phyloP scores from a whole-genome alignment of 805 yeast genomes.

The Yarrowia sp. region DNA sequence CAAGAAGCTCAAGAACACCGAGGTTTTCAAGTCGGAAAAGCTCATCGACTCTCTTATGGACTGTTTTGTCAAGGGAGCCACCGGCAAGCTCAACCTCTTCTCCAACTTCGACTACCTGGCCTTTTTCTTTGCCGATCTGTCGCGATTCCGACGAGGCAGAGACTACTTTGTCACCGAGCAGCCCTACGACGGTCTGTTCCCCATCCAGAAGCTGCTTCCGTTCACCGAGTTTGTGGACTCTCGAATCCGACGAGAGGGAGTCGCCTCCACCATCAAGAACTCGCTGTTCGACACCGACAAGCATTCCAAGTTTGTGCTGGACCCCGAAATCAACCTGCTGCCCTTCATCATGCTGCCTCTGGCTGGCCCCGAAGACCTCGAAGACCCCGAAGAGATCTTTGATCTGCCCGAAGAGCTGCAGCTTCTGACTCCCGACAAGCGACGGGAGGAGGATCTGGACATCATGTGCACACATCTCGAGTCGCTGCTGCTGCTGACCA shows the following conservation, averaged over 20 bases:
- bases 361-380: slow-evolving; percentile 73
- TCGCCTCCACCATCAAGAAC: slow-evolving; percentile 90
- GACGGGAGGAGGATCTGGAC: slow-evolving; percentile 73
- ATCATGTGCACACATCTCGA: slow-evolving; percentile 77
- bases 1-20: slow-evolving; percentile 47
- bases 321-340: slow-evolving; percentile 71
- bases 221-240: slow-evolving; percentile 77
- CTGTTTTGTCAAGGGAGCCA: slow-evolving; percentile 84
- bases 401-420: slow-evolving; percentile 89
- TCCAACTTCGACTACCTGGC: slow-evolving; percentile 85
- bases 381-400: slow-evolving; percentile 81
- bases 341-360: slow-evolving; percentile 85
- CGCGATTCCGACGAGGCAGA: slow-evolving; percentile 67
- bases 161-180: slow-evolving; percentile 76
- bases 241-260: slow-evolving; percentile 85
- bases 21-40: slow-evolving; percentile 56
- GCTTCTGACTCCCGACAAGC: slow-evolving; percentile 73
- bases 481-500: slow-evolving; percentile 76
- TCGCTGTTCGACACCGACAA: slow-evolving; percentile 78
- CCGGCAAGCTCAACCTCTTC: slow-evolving; percentile 69
- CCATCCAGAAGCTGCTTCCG: slow-evolving; percentile 78
- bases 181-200: slow-evolving; percentile 75
- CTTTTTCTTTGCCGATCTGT: slow-evolving; percentile 87
- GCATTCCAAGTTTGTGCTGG: slow-evolving; percentile 66
- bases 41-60: slow-evolving; percentile 85